Evolutionary conservation across 768 basidiomycete species (phyloP).

Genomic region (Clavulina sp.): DNA sequence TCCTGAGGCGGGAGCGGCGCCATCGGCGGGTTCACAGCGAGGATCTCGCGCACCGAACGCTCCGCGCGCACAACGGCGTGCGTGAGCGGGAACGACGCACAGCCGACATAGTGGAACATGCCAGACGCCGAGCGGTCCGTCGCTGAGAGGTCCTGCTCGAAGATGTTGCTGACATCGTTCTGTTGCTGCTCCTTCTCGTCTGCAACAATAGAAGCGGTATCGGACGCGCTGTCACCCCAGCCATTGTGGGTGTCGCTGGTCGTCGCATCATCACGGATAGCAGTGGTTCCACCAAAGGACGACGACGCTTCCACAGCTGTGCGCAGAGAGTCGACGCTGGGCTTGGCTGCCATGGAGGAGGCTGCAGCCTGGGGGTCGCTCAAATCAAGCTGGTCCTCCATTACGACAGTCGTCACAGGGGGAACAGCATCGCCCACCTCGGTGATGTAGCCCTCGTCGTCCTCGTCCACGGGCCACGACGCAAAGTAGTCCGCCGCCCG

Average conservation of each 20-base stretch:
- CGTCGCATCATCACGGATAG: constrained; percentile 2
- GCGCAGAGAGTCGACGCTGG: too few species aligned
- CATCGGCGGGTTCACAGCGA: constrained; percentile 27
- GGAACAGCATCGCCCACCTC: constrained; percentile 4
- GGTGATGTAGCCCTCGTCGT: constrained; percentile 6
- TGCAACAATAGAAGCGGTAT: too few species aligned
- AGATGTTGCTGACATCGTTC: too few species aligned
- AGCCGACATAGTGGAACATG: constrained; percentile 29
- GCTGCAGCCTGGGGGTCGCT: too few species aligned
- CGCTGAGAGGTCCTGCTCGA: too few species aligned
- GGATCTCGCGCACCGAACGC: constrained; percentile 41
- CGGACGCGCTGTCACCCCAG: constrained; percentile 4
- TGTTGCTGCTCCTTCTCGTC: too few species aligned
- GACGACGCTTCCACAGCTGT: too few species aligned
- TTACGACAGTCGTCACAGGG: neutral
- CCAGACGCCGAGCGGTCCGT: too few species aligned
- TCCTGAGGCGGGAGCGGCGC: constrained; percentile 14
- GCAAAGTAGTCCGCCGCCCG: constrained; percentile 24
- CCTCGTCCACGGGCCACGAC: constrained; percentile 12
- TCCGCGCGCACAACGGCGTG: constrained; percentile 52
- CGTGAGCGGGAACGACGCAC: constrained; percentile 38
- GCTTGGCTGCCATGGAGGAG: too few species aligned
- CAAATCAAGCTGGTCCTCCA: neutral
- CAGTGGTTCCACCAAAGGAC: too few species aligned
- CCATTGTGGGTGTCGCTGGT: constrained; percentile 1